These are phyloP conservation scores for Aspergillus terreus DNA, from an alignment of 2,329 filamentous ascomycete genomes.

Conservation along the genomic window DNA sequence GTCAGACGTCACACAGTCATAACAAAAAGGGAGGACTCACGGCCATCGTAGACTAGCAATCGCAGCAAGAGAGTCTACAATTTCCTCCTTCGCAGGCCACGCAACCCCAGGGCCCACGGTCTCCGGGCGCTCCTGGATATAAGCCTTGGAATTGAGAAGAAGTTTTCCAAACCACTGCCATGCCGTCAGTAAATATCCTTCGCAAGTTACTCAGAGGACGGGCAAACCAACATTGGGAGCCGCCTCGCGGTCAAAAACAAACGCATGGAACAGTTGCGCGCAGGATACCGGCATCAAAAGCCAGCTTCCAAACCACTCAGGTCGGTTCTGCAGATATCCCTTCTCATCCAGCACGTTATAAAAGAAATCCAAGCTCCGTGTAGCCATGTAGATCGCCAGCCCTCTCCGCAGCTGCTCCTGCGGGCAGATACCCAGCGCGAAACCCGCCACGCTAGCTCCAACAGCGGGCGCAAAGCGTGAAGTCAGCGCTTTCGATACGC, in stretches of 20 bases:
- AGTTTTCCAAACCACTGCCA: slow-evolving; percentile 58
- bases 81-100: slow-evolving; percentile 73
- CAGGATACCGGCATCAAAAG: slow-evolving; percentile 72
- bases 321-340: slow-evolving; percentile 63
- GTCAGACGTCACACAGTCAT: neutral
- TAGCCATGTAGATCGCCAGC: slow-evolving; percentile 76
- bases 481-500: slow-evolving; percentile 69
- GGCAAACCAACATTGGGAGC: slow-evolving; percentile 55
- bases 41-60: slow-evolving; percentile 85
- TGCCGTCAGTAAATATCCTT: slow-evolving; percentile 1
- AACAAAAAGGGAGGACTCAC: slow-evolving; percentile 44
- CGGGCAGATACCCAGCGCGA: slow-evolving; percentile 74
- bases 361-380: slow-evolving; percentile 76
- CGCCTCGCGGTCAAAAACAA: slow-evolving; percentile 73
- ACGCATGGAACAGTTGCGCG: slow-evolving; percentile 72
- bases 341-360: slow-evolving; percentile 81
- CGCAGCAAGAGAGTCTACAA: slow-evolving; percentile 75
- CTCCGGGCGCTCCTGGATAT: slow-evolving; percentile 69
- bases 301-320: slow-evolving; percentile 85
- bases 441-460: slow-evolving; percentile 82
- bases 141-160: slow-evolving; percentile 68
- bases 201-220: neutral
- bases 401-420: slow-evolving; percentile 70
- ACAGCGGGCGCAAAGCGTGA: slow-evolving; percentile 81
- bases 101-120: slow-evolving; percentile 62